phyloP scores from a whole-genome alignment of 345 rosid genomes.

The Salix viminalis region DNA sequence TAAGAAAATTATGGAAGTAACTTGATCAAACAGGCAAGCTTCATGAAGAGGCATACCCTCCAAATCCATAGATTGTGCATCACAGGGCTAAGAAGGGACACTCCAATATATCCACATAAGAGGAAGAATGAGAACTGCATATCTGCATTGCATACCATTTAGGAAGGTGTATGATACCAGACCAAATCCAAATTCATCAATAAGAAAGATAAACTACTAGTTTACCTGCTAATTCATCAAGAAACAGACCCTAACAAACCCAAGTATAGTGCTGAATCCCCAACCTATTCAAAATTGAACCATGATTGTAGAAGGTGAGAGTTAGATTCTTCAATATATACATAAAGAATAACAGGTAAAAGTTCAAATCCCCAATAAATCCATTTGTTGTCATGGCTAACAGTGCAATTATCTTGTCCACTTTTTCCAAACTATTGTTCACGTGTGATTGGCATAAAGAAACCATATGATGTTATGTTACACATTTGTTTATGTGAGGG shows the following conservation, averaged over 20 bases:
- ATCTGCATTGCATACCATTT: constrained; percentile 37
- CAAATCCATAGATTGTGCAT: constrained; percentile 99
- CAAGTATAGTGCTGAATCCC: constrained; percentile 83
- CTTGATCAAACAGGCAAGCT: neutral
- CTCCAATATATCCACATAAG: constrained; percentile 85
- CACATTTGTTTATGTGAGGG: neutral
- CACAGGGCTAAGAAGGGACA: constrained; percentile 90
- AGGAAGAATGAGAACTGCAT: constrained; percentile 88
- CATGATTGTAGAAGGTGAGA: neutral
- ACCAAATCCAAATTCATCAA: constrained; percentile 11
- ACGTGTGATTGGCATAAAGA: too few relatives aligned
- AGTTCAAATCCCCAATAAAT: too few relatives aligned
- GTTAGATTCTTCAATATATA: neutral
- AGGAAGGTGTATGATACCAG: constrained; percentile 12
- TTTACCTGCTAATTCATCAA: constrained; percentile 81
- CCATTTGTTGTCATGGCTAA: too few relatives aligned
- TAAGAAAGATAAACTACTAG: constrained; percentile 5
- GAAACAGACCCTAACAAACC: constrained; percentile 76
- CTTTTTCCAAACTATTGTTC: too few relatives aligned
- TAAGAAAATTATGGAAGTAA: neutral
- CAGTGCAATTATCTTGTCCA: too few relatives aligned
- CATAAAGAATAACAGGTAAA: neutral
- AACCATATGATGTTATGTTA: too few relatives aligned
- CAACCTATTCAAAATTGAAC: constrained; percentile 51
- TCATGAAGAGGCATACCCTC: constrained; percentile 56